Evolutionary conservation across 257 asterid genomes (phyloP).

Genomic region (Knoxia roxburghii): DNA sequence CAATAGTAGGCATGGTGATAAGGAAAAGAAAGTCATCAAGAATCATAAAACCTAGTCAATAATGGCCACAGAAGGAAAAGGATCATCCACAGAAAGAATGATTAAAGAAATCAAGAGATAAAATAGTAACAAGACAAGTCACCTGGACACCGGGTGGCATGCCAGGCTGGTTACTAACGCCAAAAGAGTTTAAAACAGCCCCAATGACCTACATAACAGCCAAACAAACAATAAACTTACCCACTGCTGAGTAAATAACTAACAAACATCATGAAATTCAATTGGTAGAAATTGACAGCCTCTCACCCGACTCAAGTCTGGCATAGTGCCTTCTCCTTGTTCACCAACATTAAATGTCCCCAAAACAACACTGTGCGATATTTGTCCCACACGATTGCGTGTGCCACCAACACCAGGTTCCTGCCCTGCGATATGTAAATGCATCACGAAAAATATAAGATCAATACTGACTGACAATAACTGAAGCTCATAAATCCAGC

Average conservation of each 20-base stretch:
- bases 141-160: constrained; percentile 66
- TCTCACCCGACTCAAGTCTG: constrained; percentile 78
- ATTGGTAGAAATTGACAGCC: not conserved
- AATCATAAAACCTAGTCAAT: not conserved
- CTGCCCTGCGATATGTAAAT: constrained; percentile 41
- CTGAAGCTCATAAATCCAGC: constrained; percentile 9
- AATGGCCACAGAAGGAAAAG: not conserved
- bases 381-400: constrained; percentile 62
- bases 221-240: constrained; percentile 9
- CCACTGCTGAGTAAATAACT: not conserved
- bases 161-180: constrained; percentile 58
- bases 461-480: not conserved
- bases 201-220: constrained; percentile 63
- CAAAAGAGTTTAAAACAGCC: constrained; percentile 72
- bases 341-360: constrained; percentile 90
- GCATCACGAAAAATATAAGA: constrained; percentile 1
- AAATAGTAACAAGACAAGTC: constrained; percentile 3
- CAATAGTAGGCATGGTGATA: not conserved
- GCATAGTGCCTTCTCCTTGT: constrained; percentile 56
- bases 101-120: not conserved
- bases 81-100: not conserved
- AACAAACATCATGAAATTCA: not conserved
- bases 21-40: not conserved
- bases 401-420: constrained; percentile 56
- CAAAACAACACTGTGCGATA: constrained; percentile 74